Percentiles rank a stretch among this genome's conserved stretches.
Conservation (phyloP, 2,329 filamentous ascomycete species). For the Paracoccidioides brasiliensis region DNA sequence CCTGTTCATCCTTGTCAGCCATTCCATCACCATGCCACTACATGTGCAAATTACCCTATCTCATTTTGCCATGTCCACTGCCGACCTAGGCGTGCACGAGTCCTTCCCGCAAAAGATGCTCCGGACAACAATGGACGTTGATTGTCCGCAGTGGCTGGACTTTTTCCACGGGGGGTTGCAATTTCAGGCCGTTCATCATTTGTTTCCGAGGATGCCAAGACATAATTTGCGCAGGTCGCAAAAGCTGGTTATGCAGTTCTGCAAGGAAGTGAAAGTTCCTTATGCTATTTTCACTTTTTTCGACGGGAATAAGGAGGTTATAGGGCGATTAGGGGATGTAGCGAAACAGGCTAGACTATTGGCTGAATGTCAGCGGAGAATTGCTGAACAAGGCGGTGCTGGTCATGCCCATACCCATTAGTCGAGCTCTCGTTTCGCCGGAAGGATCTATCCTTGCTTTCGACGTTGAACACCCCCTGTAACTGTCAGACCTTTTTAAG, state of each 20-base stretch:
- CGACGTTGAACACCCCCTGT: too few relatives aligned
- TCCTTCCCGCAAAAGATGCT: constrained; percentile 86
- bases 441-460: too few relatives aligned
- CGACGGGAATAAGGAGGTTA: constrained; percentile 68
- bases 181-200: constrained; percentile 78
- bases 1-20: constrained; percentile 64
- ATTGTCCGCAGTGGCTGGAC: constrained; percentile 77
- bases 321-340: constrained; percentile 64
- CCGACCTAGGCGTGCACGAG: constrained; percentile 69
- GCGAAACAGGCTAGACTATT: constrained; percentile 66
- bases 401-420: background rate
- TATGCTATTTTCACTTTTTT: constrained; percentile 80
- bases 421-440: too few relatives aligned
- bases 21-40: constrained; percentile 66
- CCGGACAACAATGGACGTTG: constrained; percentile 85
- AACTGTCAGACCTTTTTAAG: too few relatives aligned
- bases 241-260: constrained; percentile 66
- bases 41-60: constrained; percentile 86
- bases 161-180: constrained; percentile 82
- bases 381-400: constrained; percentile 9
- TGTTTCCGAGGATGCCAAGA: constrained; percentile 70
- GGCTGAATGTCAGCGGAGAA: constrained; percentile 53
- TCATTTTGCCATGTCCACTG: constrained; percentile 87
- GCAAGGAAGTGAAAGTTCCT: constrained; percentile 65
- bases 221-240: constrained; percentile 70